Evolutionary conservation across 345 rosid species (phyloP).

Genomic region (Eucalyptus albens): DNA sequence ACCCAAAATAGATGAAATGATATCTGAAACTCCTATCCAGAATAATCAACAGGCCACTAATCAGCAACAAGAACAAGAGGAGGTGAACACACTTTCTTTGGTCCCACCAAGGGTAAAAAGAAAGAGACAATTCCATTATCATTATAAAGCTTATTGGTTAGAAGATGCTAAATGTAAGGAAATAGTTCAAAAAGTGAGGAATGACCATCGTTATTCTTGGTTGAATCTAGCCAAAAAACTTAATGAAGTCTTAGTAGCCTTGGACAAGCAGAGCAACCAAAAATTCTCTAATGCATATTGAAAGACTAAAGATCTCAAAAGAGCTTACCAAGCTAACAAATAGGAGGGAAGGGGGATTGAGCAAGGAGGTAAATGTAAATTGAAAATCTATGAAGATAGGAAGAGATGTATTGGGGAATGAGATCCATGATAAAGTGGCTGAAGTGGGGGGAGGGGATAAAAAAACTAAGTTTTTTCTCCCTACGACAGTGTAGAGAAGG

Average conservation of each 20-base stretch:
- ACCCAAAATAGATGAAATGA: too few relatives aligned
- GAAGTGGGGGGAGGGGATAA: not conserved
- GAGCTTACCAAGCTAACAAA: not conserved
- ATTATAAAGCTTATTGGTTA: not conserved
- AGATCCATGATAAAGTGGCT: not conserved
- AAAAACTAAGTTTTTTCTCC: not conserved
- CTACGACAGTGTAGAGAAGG: not conserved
- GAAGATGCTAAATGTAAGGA: not conserved
- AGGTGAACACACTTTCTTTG: not conserved
- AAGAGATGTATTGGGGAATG: not conserved
- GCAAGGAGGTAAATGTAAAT: not conserved
- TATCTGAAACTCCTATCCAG: too few relatives aligned
- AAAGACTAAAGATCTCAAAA: not conserved
- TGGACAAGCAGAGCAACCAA: not conserved
- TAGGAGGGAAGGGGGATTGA: not conserved
- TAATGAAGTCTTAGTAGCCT: not conserved
- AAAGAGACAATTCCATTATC: not conserved
- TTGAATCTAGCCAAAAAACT: not conserved
- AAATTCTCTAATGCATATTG: not conserved
- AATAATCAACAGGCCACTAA: too few relatives aligned
- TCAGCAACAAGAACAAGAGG: too few relatives aligned
- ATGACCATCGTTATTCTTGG: not conserved
- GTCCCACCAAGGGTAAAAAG: not conserved
- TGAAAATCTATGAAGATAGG: not conserved
- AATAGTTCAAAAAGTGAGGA: not conserved